phyloP scores from a whole-genome alignment of 768 basidiomycete species.

The Flagelloscypha sp. region DNA sequence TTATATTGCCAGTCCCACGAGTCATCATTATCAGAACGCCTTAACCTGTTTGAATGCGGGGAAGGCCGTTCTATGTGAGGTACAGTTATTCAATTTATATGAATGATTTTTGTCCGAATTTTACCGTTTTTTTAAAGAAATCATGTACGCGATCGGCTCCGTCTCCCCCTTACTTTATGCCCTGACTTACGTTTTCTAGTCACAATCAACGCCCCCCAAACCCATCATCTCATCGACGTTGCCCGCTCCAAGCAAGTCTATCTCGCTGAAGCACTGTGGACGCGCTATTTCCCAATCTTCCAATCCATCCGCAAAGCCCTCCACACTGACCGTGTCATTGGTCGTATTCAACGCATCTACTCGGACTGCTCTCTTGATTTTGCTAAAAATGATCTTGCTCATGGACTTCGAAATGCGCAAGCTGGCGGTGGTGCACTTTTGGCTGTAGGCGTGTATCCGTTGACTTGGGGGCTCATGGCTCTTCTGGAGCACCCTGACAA shows the following conservation, averaged over 20 bases:
- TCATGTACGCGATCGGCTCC: too few species aligned
- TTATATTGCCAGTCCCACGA: constrained; percentile 2
- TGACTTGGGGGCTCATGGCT: constrained; percentile 1
- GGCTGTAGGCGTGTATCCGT: constrained; percentile 1
- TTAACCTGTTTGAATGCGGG: not conserved
- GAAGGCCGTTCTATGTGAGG: constrained; percentile 1
- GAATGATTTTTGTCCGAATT: not conserved
- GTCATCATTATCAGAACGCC: not conserved
- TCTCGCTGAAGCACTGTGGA: constrained; percentile 2
- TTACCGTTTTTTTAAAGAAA: constrained; percentile 1
- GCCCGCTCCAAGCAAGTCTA: not conserved
- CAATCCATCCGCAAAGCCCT: not conserved
- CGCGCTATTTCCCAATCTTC: constrained; percentile 1
- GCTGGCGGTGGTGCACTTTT: constrained; percentile 1
- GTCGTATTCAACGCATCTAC: not conserved
- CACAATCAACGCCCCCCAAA: constrained; percentile 2
- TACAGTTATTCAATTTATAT: not conserved
- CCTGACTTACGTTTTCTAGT: not conserved
- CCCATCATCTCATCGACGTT: constrained; percentile 1
- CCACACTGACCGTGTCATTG: not conserved
- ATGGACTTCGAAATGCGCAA: not conserved
- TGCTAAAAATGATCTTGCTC: constrained; percentile 1
- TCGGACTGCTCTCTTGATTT: not conserved
- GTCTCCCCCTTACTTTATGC: not conserved
- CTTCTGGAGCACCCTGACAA: constrained; percentile 1